Percentiles rank a stretch among this genome's conserved stretches.
These are phyloP conservation scores for Brassica napus DNA, from an alignment of 345 rosid species.

Conservation along the genomic window DNA sequence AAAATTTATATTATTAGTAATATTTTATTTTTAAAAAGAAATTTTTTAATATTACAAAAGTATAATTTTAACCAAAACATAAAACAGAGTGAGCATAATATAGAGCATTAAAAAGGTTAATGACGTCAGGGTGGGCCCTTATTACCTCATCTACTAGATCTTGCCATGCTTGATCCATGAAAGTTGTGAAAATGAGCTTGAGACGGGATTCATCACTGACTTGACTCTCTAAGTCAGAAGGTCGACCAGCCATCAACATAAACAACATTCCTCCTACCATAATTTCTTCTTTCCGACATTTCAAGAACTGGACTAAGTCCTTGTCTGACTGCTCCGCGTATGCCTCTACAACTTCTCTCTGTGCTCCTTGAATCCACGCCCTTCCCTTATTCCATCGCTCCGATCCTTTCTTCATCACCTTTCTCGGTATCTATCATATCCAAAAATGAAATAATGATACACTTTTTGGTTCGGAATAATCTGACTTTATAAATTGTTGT, in stretches of 20 bases:
- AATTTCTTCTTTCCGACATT: constrained; percentile 54
- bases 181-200: constrained; percentile 49
- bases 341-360: constrained; percentile 50
- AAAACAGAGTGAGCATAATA: too few relatives aligned
- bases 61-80: too few relatives aligned
- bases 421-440: constrained; percentile 46
- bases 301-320: constrained; percentile 52
- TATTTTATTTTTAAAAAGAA: too few relatives aligned
- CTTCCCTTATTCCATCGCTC: constrained; percentile 53
- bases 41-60: too few relatives aligned
- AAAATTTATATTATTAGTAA: too few relatives aligned
- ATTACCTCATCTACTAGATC: constrained; percentile 53
- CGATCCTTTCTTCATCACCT: constrained; percentile 47
- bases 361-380: constrained; percentile 56
- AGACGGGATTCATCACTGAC: constrained; percentile 45
- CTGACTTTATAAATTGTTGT: not conserved
- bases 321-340: constrained; percentile 51
- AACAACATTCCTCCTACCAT: constrained; percentile 54
- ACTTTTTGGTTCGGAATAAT: not conserved
- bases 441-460: not conserved
- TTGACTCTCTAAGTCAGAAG: constrained; percentile 39
- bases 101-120: too few relatives aligned
- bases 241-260: constrained; percentile 56
- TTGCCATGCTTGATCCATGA: constrained; percentile 61
- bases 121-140: not conserved